Evolutionary conservation across 805 yeast species (phyloP), one percentile per base, ranked within the genome.

Genomic region (Pichia heedii): DNA sequence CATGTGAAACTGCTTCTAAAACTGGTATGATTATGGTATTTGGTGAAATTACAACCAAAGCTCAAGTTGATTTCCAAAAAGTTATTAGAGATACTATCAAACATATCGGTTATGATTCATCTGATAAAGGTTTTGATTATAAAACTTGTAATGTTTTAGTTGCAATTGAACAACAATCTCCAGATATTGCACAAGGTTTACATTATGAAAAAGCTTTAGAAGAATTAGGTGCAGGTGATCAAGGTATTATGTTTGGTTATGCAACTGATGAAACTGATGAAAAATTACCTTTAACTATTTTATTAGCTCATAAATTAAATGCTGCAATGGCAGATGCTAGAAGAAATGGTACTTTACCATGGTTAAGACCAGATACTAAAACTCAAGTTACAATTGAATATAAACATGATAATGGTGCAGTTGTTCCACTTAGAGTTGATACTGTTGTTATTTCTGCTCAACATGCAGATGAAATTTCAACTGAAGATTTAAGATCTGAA

Each of bases 301-400:
- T 93, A 58, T 79, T 93, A 64, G 81, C 97, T 49, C 98, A 93
- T 77, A 86, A 87, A 73, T 81, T 93, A 67, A 93, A 93, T 77
- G 84, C 85, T 67, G 97, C 94, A 48, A 78, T 93, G 71, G 97
- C 98, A 51, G 86, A 77, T 59, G 97, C 97, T 53, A 88, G 98
- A 77, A 87, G 98, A 75, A 81, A 84, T 55, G 97, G 97, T 58
- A 73, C 87, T 57, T 77, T 93, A 59, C 79, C 82, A 46, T 93
- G 98, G 98, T 77, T 93, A 70, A 88, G 98, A 78, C 97, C 98
- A 50, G 98, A 93, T 72, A 93, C 98, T 70, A 93, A 93, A 84
- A 93, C 98, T 62, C 98, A 93, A 76, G 98, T 93, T 66, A 93
- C 98, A 53, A 84, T 90, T 56, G 97, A 93, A 75, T 93, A 93